Evolutionary conservation across 805 yeast genomes (phyloP), one percentile per base, ranked within the genome.

Genomic region (Maudiozyma bulderi): DNA sequence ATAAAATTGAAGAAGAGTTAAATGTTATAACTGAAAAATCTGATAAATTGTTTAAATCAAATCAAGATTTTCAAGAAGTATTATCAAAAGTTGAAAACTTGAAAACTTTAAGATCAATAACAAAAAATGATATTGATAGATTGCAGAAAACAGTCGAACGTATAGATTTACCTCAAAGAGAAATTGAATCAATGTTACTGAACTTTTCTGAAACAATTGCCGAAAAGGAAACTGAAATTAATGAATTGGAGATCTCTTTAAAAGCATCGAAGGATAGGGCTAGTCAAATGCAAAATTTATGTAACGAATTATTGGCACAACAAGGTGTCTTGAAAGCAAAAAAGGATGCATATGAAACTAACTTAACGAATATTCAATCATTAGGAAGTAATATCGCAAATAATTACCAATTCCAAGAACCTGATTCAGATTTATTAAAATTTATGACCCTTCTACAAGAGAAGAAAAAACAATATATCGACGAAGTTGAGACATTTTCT

Each of bases 41-140:
- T 3, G 82, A 84, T 44, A 61, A 61, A 11, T 68, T 90, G 11
- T 89, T 88, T 65, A 77, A 79, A 45, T 73, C 86, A 1, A 86
- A 87, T 59, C 96, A 87, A 61, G 84, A 84, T 50, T 90, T 83
- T 61, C 95, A 88, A 60, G 73, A 80, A 51, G 78, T 81, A 0
- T 61, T 90, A 20, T 80, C 84, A 31, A 77, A 77, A 52, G 65
- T 81, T 26, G 86, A 84, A 39, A 78, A 77, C 46, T 60, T 84
- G 43, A 68, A 70, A 35, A 77, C 77, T 45, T 74, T 75, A 44
- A 69, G 71, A 50, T 58, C 59, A 8, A 70, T 79, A 1, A 61
- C 79, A 4, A 52, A 57, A 2, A 78, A 76, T 14, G 86, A 82
- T 52, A 72, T 80, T 3, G 64, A 65, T 8, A 71, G 86, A 43